Base-by-base conservation (phyloP, 345 rosid genomes). In the Rhizophora mangle region DNA sequence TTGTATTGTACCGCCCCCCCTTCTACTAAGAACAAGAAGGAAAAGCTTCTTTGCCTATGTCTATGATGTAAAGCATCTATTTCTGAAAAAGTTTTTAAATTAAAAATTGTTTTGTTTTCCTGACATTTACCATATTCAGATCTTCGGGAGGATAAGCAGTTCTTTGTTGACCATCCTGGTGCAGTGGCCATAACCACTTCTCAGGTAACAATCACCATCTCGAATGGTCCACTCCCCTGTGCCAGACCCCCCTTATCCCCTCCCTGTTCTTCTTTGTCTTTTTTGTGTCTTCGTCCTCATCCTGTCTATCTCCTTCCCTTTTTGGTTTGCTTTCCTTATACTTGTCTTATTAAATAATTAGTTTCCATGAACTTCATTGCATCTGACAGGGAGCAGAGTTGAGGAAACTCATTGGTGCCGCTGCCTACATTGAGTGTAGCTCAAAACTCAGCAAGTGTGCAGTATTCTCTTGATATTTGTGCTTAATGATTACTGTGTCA, bases 111-210 rank as follows among this genome's bases (percentile, higher is more conserved):
- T 24, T n/a, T 19, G n/a, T 53, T 53, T 24, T n/a, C 43, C 11
- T 7, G 39, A 6, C 27, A 3, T 16, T 52, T 66, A 30, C 53
- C 67, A 57, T 74, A 34, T 52, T 72, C 65, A 94, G 99, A 94
- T 85, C 96, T 94, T 66, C 88, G 93, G 74, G 96, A 94, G 74
- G 98, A 94, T 71, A 83, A 89, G 78, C 92, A 94, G 75, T 94
- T 89, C 87, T 86, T 88, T 68, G 53, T 81, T 6, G 93, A 94
- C 81, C 96, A 94, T 80, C 99, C 96, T 65, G 97, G 97, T 60
- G 89, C 99, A 68, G 92, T 88, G 70, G 95, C 96, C 7, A 94
- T 94, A 34, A 70, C 86, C 27, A 79, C 85, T 8, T 90, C 87
- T 51, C 97, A 88, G 91, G 96, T 76, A 62, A 46, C 62, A 20